phyloP scores from a whole-genome alignment of 2,329 filamentous ascomycete genomes.

The Aschersonia sp. region DNA sequence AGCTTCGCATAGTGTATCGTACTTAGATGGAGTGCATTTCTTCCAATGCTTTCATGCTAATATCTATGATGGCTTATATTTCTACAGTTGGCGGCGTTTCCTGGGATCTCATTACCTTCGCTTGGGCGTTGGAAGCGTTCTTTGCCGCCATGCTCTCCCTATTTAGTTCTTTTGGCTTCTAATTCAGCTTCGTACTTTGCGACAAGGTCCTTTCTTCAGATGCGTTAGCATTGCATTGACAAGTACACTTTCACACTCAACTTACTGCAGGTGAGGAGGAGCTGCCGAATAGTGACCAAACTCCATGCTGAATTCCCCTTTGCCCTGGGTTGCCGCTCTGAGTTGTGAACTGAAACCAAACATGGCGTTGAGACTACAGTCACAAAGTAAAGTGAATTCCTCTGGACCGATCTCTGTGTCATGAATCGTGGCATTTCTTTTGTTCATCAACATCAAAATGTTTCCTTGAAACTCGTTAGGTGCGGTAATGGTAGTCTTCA shows the following conservation, averaged over 20 bases:
- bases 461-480: constrained; percentile 97
- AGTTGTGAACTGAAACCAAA: constrained; percentile 92
- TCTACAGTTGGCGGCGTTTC: too few species aligned
- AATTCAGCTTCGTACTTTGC: constrained; percentile 46
- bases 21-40: too few species aligned
- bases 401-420: constrained; percentile 90
- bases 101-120: too few species aligned
- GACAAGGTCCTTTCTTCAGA: constrained; percentile 41
- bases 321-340: constrained; percentile 87
- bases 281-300: constrained; percentile 91
- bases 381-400: constrained; percentile 83
- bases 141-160: constrained; percentile 6
- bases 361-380: constrained; percentile 93
- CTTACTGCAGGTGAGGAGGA: constrained; percentile 77
- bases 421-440: constrained; percentile 86
- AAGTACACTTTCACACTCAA: constrained; percentile 9
- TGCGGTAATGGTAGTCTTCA: constrained; percentile 96
- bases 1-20: too few species aligned
- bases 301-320: constrained; percentile 98
- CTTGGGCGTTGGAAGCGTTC: neutral
- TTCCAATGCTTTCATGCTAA: too few species aligned
- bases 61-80: too few species aligned
- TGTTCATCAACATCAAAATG: constrained; percentile 89
- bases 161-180: constrained; percentile 40
- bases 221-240: neutral